Evolutionary conservation across 2,329 filamentous ascomycete species (phyloP).

Genomic region (Metarhizium anisopliae): DNA sequence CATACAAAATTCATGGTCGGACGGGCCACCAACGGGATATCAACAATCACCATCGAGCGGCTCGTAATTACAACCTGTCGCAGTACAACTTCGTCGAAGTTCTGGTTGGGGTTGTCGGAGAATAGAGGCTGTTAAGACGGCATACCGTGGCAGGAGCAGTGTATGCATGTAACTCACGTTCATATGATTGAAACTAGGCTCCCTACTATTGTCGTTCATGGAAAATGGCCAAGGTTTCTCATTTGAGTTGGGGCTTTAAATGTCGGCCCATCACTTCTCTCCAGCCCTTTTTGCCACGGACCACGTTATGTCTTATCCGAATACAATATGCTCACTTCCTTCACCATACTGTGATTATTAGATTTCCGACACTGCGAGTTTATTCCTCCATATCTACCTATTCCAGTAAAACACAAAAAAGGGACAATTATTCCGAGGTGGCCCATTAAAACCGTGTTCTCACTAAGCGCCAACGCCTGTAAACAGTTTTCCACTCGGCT

Average conservation of each 20-base stretch:
- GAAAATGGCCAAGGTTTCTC: too few species aligned
- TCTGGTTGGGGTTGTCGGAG: not conserved
- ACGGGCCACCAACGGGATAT: constrained; percentile 1
- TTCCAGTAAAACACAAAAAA: not conserved
- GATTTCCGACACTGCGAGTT: too few species aligned
- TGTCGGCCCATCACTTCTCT: too few species aligned
- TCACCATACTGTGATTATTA: too few species aligned
- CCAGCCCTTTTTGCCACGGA: too few species aligned
- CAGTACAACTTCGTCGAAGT: not conserved
- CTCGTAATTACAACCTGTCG: not conserved
- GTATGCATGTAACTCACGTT: too few species aligned
- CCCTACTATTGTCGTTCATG: too few species aligned
- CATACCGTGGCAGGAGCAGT: not conserved
- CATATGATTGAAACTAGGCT: too few species aligned
- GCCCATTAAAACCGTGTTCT: not conserved
- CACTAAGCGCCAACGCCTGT: not conserved
- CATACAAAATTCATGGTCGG: constrained; percentile 37
- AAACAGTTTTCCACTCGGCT: not conserved
- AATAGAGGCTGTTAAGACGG: not conserved
- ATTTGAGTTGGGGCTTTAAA: too few species aligned
- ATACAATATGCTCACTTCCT: too few species aligned
- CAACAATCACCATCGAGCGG: too few species aligned
- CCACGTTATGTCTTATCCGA: too few species aligned
- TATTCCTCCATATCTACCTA: not conserved
- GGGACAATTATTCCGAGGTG: not conserved